Base-by-base conservation (phyloP, 2,329 filamentous ascomycete genomes). In the Phoma sp. region DNA sequence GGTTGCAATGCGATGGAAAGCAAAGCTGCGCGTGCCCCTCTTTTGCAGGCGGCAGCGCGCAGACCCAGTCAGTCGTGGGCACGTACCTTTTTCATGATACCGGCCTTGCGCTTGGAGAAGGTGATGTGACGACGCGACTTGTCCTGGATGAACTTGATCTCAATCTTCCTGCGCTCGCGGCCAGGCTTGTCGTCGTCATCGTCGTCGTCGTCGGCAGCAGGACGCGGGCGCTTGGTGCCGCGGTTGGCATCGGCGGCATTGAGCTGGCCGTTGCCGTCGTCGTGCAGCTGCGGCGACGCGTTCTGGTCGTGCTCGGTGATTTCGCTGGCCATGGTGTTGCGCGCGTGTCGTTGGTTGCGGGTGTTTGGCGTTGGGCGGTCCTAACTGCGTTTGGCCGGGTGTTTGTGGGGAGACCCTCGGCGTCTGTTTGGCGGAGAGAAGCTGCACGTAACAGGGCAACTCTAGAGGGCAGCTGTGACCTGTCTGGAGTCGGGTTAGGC, bases 141-240 rank as follows among this genome's bases (percentile, higher is more conserved):
- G 81, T 99, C 95, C 79, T 93, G 93, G 78, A 99, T 99, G 82
- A 99, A 99, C 85, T 99, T 99, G 82, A 99, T 99, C 80, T 99
- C 95, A 72, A 99, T 99, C 89, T 99, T 99, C 81, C 95, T 88
- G 75, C 95, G 89, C 85, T 98, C 95, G 78, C 95, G 93, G 73
- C 92, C 92, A 61, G 91, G 91, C 86, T 98, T 98, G 78, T 97
- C 93, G 68, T 96, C 93, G 68, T 98, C 93, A 63, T 98, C 95
- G 64, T 98, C 93, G 65, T 98, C 95, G 74, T 98, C 95, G 75
- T 98, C 93, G 70, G 88, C 75, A 67, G 89, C 80, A 61, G 90
- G 87, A 74, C 95, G 91, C 77, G 85, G 86, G 69, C 93, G 92
- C 85, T 98, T 98, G 79, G 92, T 85, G 76, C 91, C 92, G 75